Evolutionary conservation across 345 rosid genomes (phyloP).

Genomic region (Eucalyptus regnans): DNA sequence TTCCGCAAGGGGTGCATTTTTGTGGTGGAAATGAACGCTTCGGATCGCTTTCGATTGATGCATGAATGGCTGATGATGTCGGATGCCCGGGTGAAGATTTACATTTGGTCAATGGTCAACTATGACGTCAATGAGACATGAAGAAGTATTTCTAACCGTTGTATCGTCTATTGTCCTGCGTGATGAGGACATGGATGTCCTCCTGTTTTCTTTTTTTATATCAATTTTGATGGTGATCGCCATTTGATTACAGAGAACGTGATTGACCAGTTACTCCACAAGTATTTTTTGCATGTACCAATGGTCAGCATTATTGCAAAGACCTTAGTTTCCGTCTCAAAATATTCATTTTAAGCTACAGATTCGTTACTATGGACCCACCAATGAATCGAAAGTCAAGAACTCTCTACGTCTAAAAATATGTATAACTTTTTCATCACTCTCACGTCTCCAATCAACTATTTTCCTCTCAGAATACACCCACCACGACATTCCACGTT

Average conservation of each 20-base stretch:
- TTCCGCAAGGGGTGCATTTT: not conserved
- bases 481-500: not conserved
- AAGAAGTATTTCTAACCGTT: not conserved
- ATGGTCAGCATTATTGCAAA: not conserved
- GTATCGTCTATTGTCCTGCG: not conserved
- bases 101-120: not conserved
- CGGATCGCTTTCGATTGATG: not conserved
- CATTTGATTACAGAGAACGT: not conserved
- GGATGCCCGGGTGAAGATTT: not conserved
- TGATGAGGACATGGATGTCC: not conserved
- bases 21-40: not conserved
- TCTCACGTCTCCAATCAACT: fast-evolving
- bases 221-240: not conserved
- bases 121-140: not conserved
- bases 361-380: not conserved
- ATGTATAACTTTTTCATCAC: not conserved
- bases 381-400: fast-evolving
- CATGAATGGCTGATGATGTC: not conserved
- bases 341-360: not conserved
- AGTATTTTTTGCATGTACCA: not conserved
- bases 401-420: fast-evolving
- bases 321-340: not conserved
- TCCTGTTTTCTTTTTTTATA: not conserved
- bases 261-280: not conserved
- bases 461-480: fast-evolving